Percentiles rank a stretch among this genome's conserved stretches.
phyloP scores from a whole-genome alignment of 768 basidiomycete species.

The Chiua virens region DNA sequence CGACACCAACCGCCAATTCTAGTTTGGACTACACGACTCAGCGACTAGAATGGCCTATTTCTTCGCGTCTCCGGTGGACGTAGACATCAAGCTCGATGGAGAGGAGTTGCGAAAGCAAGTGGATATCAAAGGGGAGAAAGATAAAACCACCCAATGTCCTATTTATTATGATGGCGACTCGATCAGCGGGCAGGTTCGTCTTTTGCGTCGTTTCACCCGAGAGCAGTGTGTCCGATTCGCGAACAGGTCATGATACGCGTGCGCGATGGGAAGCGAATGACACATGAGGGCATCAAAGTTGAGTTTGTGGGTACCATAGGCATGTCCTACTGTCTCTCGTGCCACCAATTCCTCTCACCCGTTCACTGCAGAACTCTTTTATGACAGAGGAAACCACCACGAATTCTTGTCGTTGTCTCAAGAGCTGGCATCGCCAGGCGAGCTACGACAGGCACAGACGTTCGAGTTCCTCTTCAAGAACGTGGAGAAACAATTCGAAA shows the following conservation, averaged over 20 bases:
- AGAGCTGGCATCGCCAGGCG: constrained; percentile 93
- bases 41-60: constrained; percentile 60
- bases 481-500: constrained; percentile 98
- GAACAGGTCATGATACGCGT: constrained; percentile 79
- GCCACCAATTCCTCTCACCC: not conserved
- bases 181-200: constrained; percentile 77
- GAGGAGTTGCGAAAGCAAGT: constrained; percentile 88
- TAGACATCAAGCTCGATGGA: constrained; percentile 84
- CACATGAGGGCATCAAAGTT: constrained; percentile 96
- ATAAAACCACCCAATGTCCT: constrained; percentile 79
- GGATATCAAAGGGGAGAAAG: constrained; percentile 89
- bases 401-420: constrained; percentile 96
- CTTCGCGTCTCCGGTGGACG: constrained; percentile 87
- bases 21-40: not conserved
- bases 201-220: not conserved
- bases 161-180: constrained; percentile 96
- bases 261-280: constrained; percentile 91
- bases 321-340: constrained; percentile 35
- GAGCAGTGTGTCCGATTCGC: not conserved
- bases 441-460: constrained; percentile 94
- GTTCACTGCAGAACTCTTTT: constrained; percentile 66
- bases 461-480: constrained; percentile 99
- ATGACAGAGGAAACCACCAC: constrained; percentile 96
- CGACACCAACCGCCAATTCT: constrained; percentile 3
- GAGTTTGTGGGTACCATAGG: constrained; percentile 97